Evolutionary conservation across 306 rosid species (phyloP).

Genomic region (Vicia sativa): DNA sequence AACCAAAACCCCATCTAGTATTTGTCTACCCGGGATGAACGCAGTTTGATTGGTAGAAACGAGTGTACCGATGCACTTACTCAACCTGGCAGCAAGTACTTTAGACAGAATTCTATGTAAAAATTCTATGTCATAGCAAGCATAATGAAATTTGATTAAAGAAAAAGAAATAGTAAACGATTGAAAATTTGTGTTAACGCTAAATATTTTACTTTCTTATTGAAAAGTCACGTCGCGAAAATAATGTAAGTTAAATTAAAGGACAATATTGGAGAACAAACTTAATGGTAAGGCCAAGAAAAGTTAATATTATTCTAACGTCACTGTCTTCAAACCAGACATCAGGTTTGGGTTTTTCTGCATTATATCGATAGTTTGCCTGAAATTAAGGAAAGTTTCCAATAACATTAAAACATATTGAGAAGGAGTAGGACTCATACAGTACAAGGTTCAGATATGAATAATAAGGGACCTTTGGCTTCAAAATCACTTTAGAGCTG

Average conservation of each 20-base stretch:
- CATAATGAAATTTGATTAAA: not conserved
- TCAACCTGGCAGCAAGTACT: too few relatives aligned
- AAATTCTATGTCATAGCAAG: not conserved
- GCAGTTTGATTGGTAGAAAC: too few relatives aligned
- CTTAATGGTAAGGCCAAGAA: slow-evolving; percentile 17
- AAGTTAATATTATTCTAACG: slow-evolving; percentile 45
- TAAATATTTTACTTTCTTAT: not conserved
- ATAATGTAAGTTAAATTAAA: not conserved
- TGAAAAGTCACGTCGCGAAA: too few relatives aligned
- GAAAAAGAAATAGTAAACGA: not conserved
- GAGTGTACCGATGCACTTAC: too few relatives aligned
- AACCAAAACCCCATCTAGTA: too few relatives aligned
- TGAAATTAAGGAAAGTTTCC: slow-evolving; percentile 42
- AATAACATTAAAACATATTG: slow-evolving; percentile 27
- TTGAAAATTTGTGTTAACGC: too few relatives aligned
- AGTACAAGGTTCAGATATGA: slow-evolving; percentile 8
- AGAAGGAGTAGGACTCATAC: not conserved
- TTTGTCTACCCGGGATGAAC: too few relatives aligned
- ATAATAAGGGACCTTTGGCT: slow-evolving; percentile 66
- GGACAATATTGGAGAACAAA: not conserved
- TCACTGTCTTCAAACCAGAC: slow-evolving; percentile 88
- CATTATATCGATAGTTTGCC: slow-evolving; percentile 63
- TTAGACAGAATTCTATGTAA: too few relatives aligned
- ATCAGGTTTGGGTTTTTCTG: slow-evolving; percentile 70
- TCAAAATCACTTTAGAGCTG: slow-evolving; percentile 51